phyloP scores from a whole-genome alignment of 495 filamentous ascomycete genomes.

The Polyplosphaeria fusca region DNA sequence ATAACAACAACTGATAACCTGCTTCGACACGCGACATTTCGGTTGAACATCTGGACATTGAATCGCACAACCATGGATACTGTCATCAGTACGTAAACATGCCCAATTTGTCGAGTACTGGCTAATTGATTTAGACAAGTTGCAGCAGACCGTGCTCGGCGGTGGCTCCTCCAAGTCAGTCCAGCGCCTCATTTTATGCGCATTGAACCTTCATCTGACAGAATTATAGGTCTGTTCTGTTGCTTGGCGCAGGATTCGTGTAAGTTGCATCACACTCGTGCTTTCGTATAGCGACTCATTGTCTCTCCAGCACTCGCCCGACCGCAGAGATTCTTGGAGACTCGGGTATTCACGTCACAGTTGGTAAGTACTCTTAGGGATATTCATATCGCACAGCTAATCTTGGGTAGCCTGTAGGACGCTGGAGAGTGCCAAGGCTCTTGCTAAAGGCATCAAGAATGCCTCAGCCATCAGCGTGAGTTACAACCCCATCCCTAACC shows the following conservation, averaged over 20 bases:
- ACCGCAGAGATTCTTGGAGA: slow-evolving; percentile 75
- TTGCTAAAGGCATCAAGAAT: slow-evolving; percentile 67
- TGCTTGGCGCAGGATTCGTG: slow-evolving; percentile 78
- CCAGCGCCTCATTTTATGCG: not conserved
- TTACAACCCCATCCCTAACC: too few relatives aligned
- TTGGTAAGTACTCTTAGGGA: slow-evolving; percentile 56
- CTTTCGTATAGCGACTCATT: not conserved
- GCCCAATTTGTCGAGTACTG: not conserved
- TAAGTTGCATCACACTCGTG: slow-evolving; percentile 3
- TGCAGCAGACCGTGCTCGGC: slow-evolving; percentile 6
- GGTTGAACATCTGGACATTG: not conserved
- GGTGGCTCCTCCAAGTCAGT: slow-evolving; percentile 13
- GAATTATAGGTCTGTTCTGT: slow-evolving; percentile 50
- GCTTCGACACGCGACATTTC: not conserved
- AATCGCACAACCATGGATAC: slow-evolving; percentile 21
- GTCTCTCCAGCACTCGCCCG: slow-evolving; percentile 56
- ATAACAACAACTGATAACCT: not conserved
- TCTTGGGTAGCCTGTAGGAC: slow-evolving; percentile 72
- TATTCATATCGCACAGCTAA: not conserved
- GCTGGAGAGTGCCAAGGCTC: slow-evolving; percentile 68
- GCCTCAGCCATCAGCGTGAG: slow-evolving; percentile 45
- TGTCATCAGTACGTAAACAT: slow-evolving; percentile 9
- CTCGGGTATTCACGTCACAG: slow-evolving; percentile 72
- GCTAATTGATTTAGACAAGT: slow-evolving; percentile 18
- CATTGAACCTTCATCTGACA: slow-evolving; percentile 2